Evolutionary conservation across 1,284 basidiomycete genomes (phyloP).

Genomic region (Cutaneotrichosporon cyanovorans): DNA sequence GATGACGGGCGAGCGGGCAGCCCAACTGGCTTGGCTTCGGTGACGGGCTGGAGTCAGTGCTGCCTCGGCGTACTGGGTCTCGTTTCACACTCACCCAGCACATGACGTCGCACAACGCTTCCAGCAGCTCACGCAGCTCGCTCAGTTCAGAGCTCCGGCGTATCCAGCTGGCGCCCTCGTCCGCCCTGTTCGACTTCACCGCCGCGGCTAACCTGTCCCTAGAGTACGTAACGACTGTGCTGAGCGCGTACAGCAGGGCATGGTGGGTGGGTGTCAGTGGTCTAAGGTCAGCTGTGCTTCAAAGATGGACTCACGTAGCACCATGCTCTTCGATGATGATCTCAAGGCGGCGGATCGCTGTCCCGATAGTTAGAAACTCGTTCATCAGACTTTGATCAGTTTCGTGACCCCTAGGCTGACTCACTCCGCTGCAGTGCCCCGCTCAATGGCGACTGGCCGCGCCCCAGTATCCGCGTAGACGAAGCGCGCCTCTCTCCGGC

Average conservation of each 20-base stretch:
- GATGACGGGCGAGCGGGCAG: conserved; percentile 30
- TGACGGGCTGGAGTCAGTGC: conserved; percentile 18
- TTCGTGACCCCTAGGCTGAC: not conserved
- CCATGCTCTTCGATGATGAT: conserved; percentile 30
- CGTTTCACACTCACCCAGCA: conserved; percentile 30
- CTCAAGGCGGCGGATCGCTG: conserved; percentile 32
- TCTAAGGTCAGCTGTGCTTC: conserved; percentile 13
- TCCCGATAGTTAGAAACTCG: conserved; percentile 23
- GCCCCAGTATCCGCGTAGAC: conserved; percentile 19
- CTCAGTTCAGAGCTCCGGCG: conserved; percentile 19
- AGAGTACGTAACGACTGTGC: conserved; percentile 33
- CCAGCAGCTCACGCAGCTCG: conserved; percentile 22
- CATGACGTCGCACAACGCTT: conserved; percentile 25
- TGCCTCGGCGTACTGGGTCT: too few species aligned
- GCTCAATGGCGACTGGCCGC: conserved; percentile 18
- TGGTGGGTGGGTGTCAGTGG: conserved; percentile 40
- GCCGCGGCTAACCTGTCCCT: conserved; percentile 21
- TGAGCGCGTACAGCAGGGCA: conserved; percentile 33
- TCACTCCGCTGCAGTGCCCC: conserved; percentile 20
- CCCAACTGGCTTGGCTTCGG: conserved; percentile 13
- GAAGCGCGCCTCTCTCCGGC: conserved; percentile 18
- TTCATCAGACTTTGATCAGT: conserved; percentile 10
- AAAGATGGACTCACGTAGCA: conserved; percentile 19
- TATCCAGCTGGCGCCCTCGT: conserved; percentile 18
- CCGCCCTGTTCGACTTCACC: conserved; percentile 10